Base-by-base conservation (phyloP, 2,329 filamentous ascomycete species). In the Aspergillus japonicus region DNA sequence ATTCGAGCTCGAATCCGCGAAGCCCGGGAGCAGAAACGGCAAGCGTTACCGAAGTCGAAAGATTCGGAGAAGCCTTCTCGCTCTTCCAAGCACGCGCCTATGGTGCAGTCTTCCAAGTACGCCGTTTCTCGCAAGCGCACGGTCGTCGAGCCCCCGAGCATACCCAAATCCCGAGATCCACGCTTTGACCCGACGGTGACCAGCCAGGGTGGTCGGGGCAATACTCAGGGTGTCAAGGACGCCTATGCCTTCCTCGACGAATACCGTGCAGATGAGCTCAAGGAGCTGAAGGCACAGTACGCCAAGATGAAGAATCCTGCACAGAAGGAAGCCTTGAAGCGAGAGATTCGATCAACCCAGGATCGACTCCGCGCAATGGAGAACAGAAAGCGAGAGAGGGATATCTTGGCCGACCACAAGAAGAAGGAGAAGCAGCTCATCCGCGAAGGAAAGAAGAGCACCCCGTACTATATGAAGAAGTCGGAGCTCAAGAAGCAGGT, bases 391-490 rank as follows among this genome's bases (percentile, higher is more conserved):
- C 84, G 87, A 61, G 86, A 89, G 75, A 82, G 85, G 67, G 84
- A 86, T 59, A 79, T 98, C 47, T 69, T 94, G 56, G 82, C 86
- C 49, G 87, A 89, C 75, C 93, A 98, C 78, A 86, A 89, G 71
- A 85, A 85, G 78, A 83, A 87, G 74, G 95, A 99, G 82, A 92
- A 91, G 79, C 89, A 93, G 74, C 79, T 90, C 62, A 87, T 98
- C 54, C 87, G 87, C 69, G 86, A 96, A 79, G 95, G 95, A 62
- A 97, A 97, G 86, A 81, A 80, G 71, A 73, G 71, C 54, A 87
- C 85, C 73, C 94, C 95, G 0, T 99, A 92, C 79, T 98, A 91
- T 77, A 80, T 98, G 69, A 99, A 99, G 85, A 89, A 88, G 80
- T 87, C 88, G 71, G 94, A 97, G 78, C 86, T 95, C 81, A 96